These are phyloP conservation scores for Coriaria nepalensis DNA, from an alignment of 306 rosid species.

Conservation along the genomic window DNA sequence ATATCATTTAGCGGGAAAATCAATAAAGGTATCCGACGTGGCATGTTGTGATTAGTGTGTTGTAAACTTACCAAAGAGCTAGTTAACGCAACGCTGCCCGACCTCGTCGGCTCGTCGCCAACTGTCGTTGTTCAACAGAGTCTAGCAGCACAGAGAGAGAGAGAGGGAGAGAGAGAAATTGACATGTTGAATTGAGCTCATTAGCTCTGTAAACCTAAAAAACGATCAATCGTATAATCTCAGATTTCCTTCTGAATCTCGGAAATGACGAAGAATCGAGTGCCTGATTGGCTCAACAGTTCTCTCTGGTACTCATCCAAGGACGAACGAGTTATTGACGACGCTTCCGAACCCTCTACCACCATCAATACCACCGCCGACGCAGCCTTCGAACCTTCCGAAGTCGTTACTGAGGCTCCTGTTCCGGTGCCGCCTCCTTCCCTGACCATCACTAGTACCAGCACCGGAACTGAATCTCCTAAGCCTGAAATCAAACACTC, in stretches of 20 bases:
- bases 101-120: no score
- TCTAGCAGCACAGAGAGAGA: no score
- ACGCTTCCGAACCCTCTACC: slow-evolving; percentile 25
- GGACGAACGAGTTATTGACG: slow-evolving; percentile 29
- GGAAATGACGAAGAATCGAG: slow-evolving; percentile 68
- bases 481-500: slow-evolving; percentile 28
- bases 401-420: slow-evolving; percentile 29
- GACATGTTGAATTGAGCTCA: no score
- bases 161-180: neutral
- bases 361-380: neutral
- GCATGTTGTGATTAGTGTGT: no score
- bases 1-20: no score
- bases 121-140: neutral
- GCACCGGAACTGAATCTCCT: slow-evolving; percentile 25
- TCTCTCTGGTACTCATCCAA: slow-evolving; percentile 71
- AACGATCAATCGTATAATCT: neutral
- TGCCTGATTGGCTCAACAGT: slow-evolving; percentile 98
- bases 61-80: no score
- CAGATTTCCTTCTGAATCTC: neutral
- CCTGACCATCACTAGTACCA: slow-evolving; percentile 2
- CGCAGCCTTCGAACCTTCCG: slow-evolving; percentile 14
- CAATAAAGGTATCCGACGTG: no score
- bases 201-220: no score
- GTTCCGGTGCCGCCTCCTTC: slow-evolving; percentile 36
- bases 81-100: no score